Evolutionary conservation across 2,329 filamentous ascomycete genomes (phyloP).

Genomic region (Huntiella abstrusa): DNA sequence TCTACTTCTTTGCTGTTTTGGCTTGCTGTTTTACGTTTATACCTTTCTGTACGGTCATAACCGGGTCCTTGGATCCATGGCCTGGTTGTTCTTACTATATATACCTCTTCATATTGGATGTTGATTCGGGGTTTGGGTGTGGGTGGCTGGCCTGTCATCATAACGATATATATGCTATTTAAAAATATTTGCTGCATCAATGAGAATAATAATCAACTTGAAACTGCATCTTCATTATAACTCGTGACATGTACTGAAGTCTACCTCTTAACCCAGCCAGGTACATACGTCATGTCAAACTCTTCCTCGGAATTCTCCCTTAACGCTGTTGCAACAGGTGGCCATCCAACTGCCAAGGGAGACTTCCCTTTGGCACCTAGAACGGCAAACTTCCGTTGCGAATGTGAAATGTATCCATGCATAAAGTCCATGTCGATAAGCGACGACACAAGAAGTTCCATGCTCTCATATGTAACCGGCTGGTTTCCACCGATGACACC

Average conservation of each 20-base stretch:
- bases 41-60: no score
- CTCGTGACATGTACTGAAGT: background rate
- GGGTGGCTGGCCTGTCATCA: no score
- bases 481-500: slow-evolving; percentile 47
- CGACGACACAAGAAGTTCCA: slow-evolving; percentile 61
- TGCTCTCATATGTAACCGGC: slow-evolving; percentile 37
- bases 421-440: slow-evolving; percentile 66
- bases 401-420: slow-evolving; percentile 68
- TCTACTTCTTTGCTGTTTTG: no score
- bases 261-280: slow-evolving; percentile 47
- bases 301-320: slow-evolving; percentile 38
- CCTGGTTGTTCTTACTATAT: no score
- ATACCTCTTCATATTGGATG: background rate
- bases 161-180: no score
- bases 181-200: no score
- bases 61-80: no score
- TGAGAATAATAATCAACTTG: no score
- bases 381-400: slow-evolving; percentile 60
- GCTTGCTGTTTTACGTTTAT: no score
- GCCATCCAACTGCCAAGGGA: slow-evolving; percentile 55
- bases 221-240: background rate
- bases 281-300: slow-evolving; percentile 44
- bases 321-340: slow-evolving; percentile 51
- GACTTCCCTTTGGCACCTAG: slow-evolving; percentile 52
- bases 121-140: background rate